Evolutionary conservation across 2,329 filamentous ascomycete genomes (phyloP), one percentile per base, ranked within the genome.

Genomic region (Coniochaeta prunicola): DNA sequence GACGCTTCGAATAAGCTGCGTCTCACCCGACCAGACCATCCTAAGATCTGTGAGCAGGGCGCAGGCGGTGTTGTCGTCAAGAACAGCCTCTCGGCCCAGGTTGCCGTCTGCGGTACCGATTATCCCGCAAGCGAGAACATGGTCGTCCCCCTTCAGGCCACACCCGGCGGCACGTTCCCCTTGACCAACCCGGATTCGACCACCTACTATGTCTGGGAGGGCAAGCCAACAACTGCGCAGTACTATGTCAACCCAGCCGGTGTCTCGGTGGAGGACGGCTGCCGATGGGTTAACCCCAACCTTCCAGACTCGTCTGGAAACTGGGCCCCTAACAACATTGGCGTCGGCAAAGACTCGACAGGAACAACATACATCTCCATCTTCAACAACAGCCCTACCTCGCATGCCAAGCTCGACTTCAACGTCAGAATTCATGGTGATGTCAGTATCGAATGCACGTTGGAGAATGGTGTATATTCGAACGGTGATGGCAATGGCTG

Each of bases 211-310:
- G 75, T 80, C 62, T 96, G 91, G 90, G 66, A 90, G 68, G 83
- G 83, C 66, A 82, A 82, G 72, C 67, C 77, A 56, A 97, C 94
- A 57, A 92, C 91, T 54, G 92, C 92, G 50, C 94, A 97, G 77
- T 97, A 96, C 83, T 99, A 99, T 72, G 83, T 97, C 76, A 97
- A 97, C 83, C 89, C 89, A 67, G 81, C 84, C 66, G 92, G 91
- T 61, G 78, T 89, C 57, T 67, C 75, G 19, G 76, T 85, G 60
- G 72, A 85, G 64, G 75, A 92, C 13, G 90, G 84, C 56, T 99
- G 94, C 77, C 75, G 82, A 60, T 97, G 94, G 94, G 72, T 71
- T 64, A 80, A 77, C 70, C n/a, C 67, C 24, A 66, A 64, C 19
- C 74, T 77, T 65, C 73, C 76, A 40, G 78, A 83, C 57, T 80